Conservation (phyloP, 306 rosid species). For the Macrotyloma uniflorum region DNA sequence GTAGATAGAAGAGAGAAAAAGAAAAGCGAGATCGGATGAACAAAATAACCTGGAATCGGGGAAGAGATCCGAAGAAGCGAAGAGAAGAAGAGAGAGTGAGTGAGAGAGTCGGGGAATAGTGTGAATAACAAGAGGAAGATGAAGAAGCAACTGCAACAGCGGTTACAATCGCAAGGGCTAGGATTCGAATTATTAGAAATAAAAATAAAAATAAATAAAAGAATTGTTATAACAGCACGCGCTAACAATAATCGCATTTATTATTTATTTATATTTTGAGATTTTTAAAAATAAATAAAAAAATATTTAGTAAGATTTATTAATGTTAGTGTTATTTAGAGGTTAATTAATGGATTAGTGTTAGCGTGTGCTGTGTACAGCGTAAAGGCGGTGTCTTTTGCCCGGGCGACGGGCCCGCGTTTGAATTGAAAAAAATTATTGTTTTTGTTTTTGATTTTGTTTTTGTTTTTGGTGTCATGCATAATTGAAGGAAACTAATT, state of each 20-base stretch:
- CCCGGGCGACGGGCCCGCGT: conserved; percentile 47
- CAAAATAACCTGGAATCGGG: conserved; percentile 37
- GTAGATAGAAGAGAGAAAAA: not conserved
- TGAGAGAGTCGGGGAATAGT: conserved; percentile 28
- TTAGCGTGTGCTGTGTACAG: conserved; percentile 38
- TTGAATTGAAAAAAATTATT: conserved; percentile 34
- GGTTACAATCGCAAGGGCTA: conserved; percentile 41
- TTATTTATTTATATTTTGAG: not conserved
- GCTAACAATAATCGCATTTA: not conserved
- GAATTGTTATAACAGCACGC: not conserved
- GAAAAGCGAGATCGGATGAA: conserved; percentile 29
- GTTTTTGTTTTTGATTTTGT: no score
- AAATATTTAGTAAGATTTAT: not conserved
- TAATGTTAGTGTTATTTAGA: not conserved
- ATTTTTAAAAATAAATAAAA: not conserved
- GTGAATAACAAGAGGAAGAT: conserved; percentile 9
- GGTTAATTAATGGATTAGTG: not conserved
- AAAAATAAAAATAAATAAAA: not conserved
- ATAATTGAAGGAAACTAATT: conserved; percentile 23
- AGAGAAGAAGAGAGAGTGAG: conserved; percentile 22
- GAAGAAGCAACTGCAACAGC: conserved; percentile 26
- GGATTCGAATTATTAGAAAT: conserved; percentile 45
- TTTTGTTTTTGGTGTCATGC: conserved; percentile 6
- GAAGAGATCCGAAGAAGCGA: conserved; percentile 43
- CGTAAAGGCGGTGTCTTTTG: conserved; percentile 45